Percentiles rank a stretch among this genome's conserved stretches.
phyloP scores from a whole-genome alignment of 1,284 basidiomycete genomes.

The Cutaneotrichosporon sp. region DNA sequence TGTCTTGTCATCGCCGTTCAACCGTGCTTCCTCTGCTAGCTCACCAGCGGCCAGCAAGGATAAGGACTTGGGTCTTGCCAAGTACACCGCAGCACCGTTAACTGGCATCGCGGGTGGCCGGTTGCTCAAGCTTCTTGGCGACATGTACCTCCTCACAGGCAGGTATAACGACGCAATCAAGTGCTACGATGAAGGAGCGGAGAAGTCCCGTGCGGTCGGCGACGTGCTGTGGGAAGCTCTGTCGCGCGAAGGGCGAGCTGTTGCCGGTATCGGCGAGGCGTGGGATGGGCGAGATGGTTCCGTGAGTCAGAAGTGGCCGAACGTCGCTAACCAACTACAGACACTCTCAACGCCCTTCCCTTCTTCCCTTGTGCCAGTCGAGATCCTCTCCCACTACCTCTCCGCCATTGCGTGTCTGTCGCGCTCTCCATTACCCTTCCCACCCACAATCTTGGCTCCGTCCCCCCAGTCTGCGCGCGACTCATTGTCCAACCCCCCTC shows the following conservation, averaged over 20 bases:
- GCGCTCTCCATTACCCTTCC: conserved; percentile 37
- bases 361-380: conserved; percentile 37
- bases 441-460: conserved; percentile 36
- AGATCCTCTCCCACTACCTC: conserved; percentile 41
- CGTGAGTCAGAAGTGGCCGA: conserved; percentile 37
- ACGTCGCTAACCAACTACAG: conserved; percentile 12
- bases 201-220: conserved; percentile 62
- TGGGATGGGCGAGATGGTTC: conserved; percentile 71
- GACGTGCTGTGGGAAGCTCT: conserved; percentile 84
- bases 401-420: conserved; percentile 34
- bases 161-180: conserved; percentile 70
- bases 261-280: conserved; percentile 68
- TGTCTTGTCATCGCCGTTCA: conserved; percentile 32
- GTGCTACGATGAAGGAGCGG: conserved; percentile 79
- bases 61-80: conserved; percentile 8
- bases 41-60: conserved; percentile 5
- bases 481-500: conserved; percentile 24
- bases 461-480: conserved; percentile 28
- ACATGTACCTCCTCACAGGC: conserved; percentile 79
- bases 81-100: conserved; percentile 37
- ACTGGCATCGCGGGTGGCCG: conserved; percentile 49
- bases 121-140: conserved; percentile 79
- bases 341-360: conserved; percentile 37
- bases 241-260: conserved; percentile 74
- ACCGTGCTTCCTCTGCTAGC: conserved; percentile 27